Base-by-base conservation (phyloP, 352 stramenopile species). In the Saprolegnia diclina region DNA sequence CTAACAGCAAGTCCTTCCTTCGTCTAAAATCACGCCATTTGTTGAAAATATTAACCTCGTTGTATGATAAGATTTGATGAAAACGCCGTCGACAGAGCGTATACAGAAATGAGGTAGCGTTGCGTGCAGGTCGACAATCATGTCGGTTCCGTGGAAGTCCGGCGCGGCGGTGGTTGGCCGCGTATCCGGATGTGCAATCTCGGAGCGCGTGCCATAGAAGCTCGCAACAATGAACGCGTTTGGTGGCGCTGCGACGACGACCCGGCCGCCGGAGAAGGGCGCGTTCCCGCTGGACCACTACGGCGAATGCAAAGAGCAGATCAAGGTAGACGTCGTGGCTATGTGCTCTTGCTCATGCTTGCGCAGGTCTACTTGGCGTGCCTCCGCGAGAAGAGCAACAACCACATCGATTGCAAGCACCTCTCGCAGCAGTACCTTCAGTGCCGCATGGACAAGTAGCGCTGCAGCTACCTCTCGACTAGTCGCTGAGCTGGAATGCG, bases 281-380 rank as follows among this genome's bases (percentile, higher is more conserved):
- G 91, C 86, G 55, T 97, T 97, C 78, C 89, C 89, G 35, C 77
- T 97, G 53, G 89, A 97, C 72, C 89, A 97, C 75, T 89, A 94
- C 42, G 85, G 86, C 67, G 89, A 96, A 72, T 97, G 89, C 82
- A 95, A 94, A 72, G 76, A 83, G 3, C 77, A 78, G 11, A 97
- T 95, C 87, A 85, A 92, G 74, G 82, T 88, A 29, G 16, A 16
- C 13, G 7, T 37, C 7, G n/a, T n/a, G n/a, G n/a, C n/a, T 64
- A 24, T 32, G 18, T 44, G 19, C 56, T 32, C 19, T 14, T 16
- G 14, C 7, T 57, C 52, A 37, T 13, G 35, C 14, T 56, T 70
- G 59, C 64, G 50, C 53, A 52, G 48, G 19, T 50, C 46, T 35
- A 65, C 71, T 74, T 97, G n/a, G 71, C 55, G 21, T 97, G 89